A percentile compares a stretch with the other conserved stretches of the same genome.
These are phyloP conservation scores for Fusarium sp. DNA, from an alignment of 2,329 filamentous ascomycete species.

Conservation along the genomic window DNA sequence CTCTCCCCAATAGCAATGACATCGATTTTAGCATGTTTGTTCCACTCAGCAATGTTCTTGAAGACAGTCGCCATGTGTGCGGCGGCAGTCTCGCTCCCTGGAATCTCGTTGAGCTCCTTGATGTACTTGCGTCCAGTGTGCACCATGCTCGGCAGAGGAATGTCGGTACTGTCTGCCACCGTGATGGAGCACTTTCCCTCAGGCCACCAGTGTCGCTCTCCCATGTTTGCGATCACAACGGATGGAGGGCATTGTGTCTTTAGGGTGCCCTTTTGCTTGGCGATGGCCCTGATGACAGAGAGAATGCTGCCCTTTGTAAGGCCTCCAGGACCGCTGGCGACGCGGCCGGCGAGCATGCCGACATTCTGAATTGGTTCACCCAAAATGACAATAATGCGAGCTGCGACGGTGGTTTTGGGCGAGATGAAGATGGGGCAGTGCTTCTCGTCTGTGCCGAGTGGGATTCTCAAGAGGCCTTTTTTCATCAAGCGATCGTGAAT, in stretches of 20 bases:
- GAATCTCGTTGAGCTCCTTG: slow-evolving; percentile 68
- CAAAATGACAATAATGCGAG: slow-evolving; percentile 78
- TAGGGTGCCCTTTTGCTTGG: slow-evolving; percentile 49
- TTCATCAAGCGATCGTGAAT: slow-evolving; percentile 71
- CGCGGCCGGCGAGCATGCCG: slow-evolving; percentile 78
- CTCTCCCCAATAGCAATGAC: slow-evolving; percentile 79
- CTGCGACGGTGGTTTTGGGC: slow-evolving; percentile 63
- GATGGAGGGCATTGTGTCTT: slow-evolving; percentile 59
- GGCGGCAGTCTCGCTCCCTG: slow-evolving; percentile 65
- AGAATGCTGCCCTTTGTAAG: slow-evolving; percentile 78
- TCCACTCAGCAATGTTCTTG: slow-evolving; percentile 65
- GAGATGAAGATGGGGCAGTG: slow-evolving; percentile 76
- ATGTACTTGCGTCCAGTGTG: slow-evolving; percentile 66
- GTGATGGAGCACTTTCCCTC: slow-evolving; percentile 71
- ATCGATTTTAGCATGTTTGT: slow-evolving; percentile 68
- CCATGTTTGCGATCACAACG: slow-evolving; percentile 81
- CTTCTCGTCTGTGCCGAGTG: slow-evolving; percentile 71
- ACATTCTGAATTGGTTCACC: slow-evolving; percentile 79
- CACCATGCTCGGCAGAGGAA: slow-evolving; percentile 73
- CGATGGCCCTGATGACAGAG: slow-evolving; percentile 66
- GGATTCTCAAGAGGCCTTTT: slow-evolving; percentile 69
- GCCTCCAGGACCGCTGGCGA: slow-evolving; percentile 71
- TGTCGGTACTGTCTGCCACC: slow-evolving; percentile 63
- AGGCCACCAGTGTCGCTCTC: slow-evolving; percentile 82
- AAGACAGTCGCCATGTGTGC: slow-evolving; percentile 78